Evolutionary conservation across 495 filamentous ascomycete genomes (phyloP).

Genomic region (Aspergillus avenaceus): DNA sequence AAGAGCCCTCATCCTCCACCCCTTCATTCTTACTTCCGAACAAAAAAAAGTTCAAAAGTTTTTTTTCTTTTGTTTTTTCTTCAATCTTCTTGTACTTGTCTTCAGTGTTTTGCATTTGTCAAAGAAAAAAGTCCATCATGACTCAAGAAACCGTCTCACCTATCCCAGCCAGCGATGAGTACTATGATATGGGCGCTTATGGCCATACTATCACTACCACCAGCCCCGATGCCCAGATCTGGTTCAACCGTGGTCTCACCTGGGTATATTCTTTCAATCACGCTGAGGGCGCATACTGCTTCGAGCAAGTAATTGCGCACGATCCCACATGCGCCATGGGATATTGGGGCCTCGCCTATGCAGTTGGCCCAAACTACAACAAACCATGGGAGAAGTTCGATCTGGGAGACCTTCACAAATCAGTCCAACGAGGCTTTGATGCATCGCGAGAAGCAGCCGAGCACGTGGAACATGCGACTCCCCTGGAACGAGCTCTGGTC

Average conservation of each 20-base stretch:
- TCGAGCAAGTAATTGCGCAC: conserved; percentile 49
- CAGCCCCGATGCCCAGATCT: conserved; percentile 43
- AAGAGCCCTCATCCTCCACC: too few relatives aligned
- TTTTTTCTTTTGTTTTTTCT: too few relatives aligned
- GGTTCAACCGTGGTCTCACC: conserved; percentile 59
- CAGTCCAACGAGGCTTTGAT: conserved; percentile 35
- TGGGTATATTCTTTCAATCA: conserved; percentile 69
- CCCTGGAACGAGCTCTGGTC: conserved; percentile 53
- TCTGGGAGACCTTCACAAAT: conserved; percentile 38
- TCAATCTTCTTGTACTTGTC: too few relatives aligned
- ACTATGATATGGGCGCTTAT: conserved; percentile 56
- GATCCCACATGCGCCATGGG: conserved; percentile 57
- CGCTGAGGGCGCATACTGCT: conserved; percentile 55
- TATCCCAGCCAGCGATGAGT: conserved; percentile 13
- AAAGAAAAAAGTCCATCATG: too few relatives aligned
- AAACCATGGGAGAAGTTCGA: conserved; percentile 63
- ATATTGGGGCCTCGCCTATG: conserved; percentile 63
- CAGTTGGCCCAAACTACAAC: conserved; percentile 67
- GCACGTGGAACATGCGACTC: conserved; percentile 19
- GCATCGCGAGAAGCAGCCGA: conserved; percentile 38
- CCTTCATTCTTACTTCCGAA: too few relatives aligned
- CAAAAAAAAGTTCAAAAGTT: too few relatives aligned
- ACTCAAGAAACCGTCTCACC: neutral
- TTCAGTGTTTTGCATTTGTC: too few relatives aligned
- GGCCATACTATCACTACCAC: conserved; percentile 41